Conservation (phyloP, 768 basidiomycete genomes). For the Astraeus odoratus region DNA sequence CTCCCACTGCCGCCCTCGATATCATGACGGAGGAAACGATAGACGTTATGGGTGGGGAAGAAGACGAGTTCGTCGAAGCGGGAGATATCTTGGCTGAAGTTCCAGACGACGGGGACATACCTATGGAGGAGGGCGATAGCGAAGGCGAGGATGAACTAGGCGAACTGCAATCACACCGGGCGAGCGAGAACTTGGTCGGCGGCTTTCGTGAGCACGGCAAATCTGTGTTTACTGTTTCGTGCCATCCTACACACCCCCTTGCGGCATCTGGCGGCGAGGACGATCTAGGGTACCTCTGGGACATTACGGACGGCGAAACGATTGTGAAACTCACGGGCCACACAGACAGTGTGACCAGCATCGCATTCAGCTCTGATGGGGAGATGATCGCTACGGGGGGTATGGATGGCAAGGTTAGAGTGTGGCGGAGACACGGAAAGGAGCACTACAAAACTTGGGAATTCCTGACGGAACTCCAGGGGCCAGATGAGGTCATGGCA, state of each 20-base stretch:
- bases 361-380: conserved; percentile 81
- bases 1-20: too few species aligned
- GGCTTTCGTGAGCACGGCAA: conserved; percentile 57
- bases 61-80: conserved; percentile 54
- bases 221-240: conserved; percentile 80
- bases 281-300: conserved; percentile 91
- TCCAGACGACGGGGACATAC: conserved; percentile 55
- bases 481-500: conserved; percentile 94
- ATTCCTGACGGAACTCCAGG: conserved; percentile 87
- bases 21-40: conserved; percentile 16
- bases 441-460: conserved; percentile 82
- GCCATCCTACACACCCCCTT: conserved; percentile 75
- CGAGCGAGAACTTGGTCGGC: conserved; percentile 53
- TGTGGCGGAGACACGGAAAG: conserved; percentile 83
- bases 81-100: conserved; percentile 64
- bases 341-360: conserved; percentile 79
- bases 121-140: conserved; percentile 58
- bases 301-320: conserved; percentile 72
- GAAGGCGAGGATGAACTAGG: conserved; percentile 41
- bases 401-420: conserved; percentile 92
- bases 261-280: conserved; percentile 94
- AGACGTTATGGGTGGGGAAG: conserved; percentile 30
- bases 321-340: conserved; percentile 87
- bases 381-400: conserved; percentile 94
- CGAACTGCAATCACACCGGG: conserved; percentile 36